These are phyloP conservation scores for Biancaea sappan DNA, from an alignment of 306 rosid genomes.

Conservation along the genomic window DNA sequence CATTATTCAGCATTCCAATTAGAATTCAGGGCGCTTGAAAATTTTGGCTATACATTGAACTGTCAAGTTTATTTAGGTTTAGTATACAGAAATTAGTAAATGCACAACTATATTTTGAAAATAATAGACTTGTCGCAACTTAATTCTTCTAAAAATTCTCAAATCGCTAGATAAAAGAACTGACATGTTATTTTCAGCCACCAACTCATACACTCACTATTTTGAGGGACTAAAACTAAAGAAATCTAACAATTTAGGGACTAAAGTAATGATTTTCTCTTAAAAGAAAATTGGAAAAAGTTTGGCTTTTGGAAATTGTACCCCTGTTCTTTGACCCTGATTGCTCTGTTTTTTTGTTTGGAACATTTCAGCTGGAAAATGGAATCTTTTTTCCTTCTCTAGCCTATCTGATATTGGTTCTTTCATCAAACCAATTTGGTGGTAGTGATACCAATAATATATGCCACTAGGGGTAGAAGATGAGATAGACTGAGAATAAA, in stretches of 20 bases:
- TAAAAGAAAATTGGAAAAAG: background rate
- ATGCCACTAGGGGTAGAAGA: background rate
- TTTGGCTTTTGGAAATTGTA: background rate
- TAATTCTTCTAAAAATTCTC: too few species aligned
- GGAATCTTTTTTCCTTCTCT: background rate
- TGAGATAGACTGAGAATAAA: background rate
- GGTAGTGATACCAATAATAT: background rate
- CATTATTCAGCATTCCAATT: background rate
- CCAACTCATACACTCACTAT: background rate
- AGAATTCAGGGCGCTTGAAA: slow-evolving; percentile 10
- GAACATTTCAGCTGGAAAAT: background rate
- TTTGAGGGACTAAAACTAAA: background rate
- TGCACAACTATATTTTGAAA: too few species aligned
- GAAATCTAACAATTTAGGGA: background rate
- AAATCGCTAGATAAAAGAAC: background rate
- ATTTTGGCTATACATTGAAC: background rate
- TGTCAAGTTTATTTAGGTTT: background rate
- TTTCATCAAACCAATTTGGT: background rate
- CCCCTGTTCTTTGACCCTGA: background rate
- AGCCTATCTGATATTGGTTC: background rate
- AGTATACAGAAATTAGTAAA: background rate
- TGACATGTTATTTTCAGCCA: background rate
- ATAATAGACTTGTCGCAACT: too few species aligned
- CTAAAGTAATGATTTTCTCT: background rate
- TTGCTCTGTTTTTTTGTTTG: background rate